Evolutionary conservation across 2,329 filamentous ascomycete genomes (phyloP), one percentile per base, ranked within the genome.

Genomic region (Alternaria sp.): DNA sequence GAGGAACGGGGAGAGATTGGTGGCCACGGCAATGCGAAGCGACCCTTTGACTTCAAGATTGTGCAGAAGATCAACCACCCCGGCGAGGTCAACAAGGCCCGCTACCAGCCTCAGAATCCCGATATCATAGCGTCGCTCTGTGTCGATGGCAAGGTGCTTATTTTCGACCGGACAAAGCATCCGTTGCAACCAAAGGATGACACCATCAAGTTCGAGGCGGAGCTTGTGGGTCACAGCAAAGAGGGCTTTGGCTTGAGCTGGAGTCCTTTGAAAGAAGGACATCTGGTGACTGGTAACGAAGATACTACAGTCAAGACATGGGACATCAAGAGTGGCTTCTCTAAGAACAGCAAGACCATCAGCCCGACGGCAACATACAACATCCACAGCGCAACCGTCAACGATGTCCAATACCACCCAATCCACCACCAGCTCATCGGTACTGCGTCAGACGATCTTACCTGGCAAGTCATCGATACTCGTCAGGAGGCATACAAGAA

Each of bases 161-260:
- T 99, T 70, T 99, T 96, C 83, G 96, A 99, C 83, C 90, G 95
- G 69, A 97, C 95, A 57, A 98, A 97, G 85, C 95, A 98, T 79
- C 90, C 91, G 52, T 88, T 90, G 59, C 84, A 90, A 66, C 93
- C 95, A 8, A 87, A 78, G 60, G 67, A 70, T 36, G 79, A 90
- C 25, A 89, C 86, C 56, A 86, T 93, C 59, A 92, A 90, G 72
- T 91, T 93, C 25, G 92, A 98, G 77, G 90, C 97, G 61, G 92
- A 93, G 77, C 87, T 98, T 25, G 82, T 91, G 46, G 96, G 96
- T 4, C 96, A 99, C 81, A 90, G 88, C 62, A 87, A 88, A 67
- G 96, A 99, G 81, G 96, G 96, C 0, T 99, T 97, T 74, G 96
- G 93, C 1, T 84, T 99, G 57, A 91, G 90, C 79, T 99, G 96